Base-by-base conservation (phyloP, 2,329 filamentous ascomycete species). In the Aspergillus luchuensis region DNA sequence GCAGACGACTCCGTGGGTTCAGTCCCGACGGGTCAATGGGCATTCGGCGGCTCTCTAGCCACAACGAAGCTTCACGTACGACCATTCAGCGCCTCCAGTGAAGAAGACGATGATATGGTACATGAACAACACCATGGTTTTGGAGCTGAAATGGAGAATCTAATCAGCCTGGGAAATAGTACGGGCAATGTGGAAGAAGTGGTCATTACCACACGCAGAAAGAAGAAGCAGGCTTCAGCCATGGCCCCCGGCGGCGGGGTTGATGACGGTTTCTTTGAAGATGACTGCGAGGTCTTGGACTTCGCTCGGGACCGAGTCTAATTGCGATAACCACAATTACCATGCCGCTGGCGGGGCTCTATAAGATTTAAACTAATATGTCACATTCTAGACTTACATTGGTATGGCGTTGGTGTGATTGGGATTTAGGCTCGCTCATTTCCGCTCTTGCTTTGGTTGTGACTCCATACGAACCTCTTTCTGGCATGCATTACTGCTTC, bases 231-330 rank as follows among this genome's bases (percentile, higher is more conserved):
- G 47, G 63, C 69, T 19, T 66, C 66, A 47, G 65, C 68, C 0
- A 62, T 67, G 49, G 55, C 63, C 36, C 72, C 52, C 79, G 81
- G 56, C 69, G 74, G 60, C 73, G 75, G 73, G 50, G 74, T 78
- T 10, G 87, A 88, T 48, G 89, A 91, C 59, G 85, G 86, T 57
- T 96, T 96, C 76, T 96, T 96, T 70, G 92, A 97, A 77, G 91
- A 97, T 73, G 92, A 96, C 72, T 95, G 91, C 67, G 92, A 96
- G 74, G 90, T 97, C 59, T 84, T 96, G 64, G 92, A 96, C 78
- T 96, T 95, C 84, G 91, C 92, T 13, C 78, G 80, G 55, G 83
- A 85, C 63, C 75, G 83, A 48, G 84, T 85, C 48, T 81, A 69
- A 77, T 56, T 45, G 30, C 61, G 48, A 36, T 41, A 23, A 49